These are phyloP conservation scores for Marasmius sp. DNA, from an alignment of 1,284 basidiomycete species.

Conservation along the genomic window DNA sequence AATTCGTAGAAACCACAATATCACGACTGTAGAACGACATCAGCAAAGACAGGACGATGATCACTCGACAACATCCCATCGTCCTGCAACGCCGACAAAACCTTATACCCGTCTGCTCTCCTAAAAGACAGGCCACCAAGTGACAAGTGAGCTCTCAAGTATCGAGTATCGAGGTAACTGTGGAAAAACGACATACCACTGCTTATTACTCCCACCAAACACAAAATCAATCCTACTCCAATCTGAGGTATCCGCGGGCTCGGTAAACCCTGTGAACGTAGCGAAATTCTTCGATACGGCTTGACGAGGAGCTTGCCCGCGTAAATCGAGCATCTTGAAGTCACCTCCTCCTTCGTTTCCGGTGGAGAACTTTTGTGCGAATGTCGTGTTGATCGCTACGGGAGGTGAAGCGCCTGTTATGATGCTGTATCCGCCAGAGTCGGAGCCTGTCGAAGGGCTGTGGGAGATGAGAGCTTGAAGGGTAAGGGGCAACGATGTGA, in stretches of 20 bases:
- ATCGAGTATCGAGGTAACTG: too few species aligned
- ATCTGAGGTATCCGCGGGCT: constrained; percentile 34
- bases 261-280: constrained; percentile 54
- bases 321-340: constrained; percentile 49
- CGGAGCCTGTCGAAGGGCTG: constrained; percentile 39
- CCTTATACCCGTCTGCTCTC: constrained; percentile 38
- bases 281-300: constrained; percentile 48
- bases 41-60: constrained; percentile 53
- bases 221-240: constrained; percentile 55
- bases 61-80: constrained; percentile 59
- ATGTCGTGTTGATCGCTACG: constrained; percentile 41
- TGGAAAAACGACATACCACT: constrained; percentile 38
- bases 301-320: constrained; percentile 40
- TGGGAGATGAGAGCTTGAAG: not conserved
- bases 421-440: constrained; percentile 53
- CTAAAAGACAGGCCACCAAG: constrained; percentile 21
- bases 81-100: constrained; percentile 44
- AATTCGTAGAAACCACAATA: too few species aligned
- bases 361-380: constrained; percentile 41
- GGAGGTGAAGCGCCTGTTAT: constrained; percentile 42
- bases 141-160: constrained; percentile 2
- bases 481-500: not conserved
- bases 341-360: constrained; percentile 28
- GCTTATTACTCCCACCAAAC: constrained; percentile 46
- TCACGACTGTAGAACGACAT: constrained; percentile 27